phyloP scores from a whole-genome alignment of 192 early-diverging fungal species.

The Tieghemiomyces parasiticus region DNA sequence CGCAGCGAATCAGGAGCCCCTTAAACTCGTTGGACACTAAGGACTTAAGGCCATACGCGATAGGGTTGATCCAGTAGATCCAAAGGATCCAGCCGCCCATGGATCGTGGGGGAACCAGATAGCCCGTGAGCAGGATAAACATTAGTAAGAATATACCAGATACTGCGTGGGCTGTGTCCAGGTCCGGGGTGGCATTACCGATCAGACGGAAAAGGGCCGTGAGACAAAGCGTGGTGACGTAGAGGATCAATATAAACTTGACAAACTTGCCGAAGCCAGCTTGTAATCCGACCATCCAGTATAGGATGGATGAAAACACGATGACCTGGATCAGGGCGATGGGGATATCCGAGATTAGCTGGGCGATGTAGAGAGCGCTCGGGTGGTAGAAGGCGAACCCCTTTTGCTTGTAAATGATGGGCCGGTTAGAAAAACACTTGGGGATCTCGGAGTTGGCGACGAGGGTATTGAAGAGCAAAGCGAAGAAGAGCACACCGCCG shows the following conservation, averaged over 20 bases:
- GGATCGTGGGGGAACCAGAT: conserved; percentile 36
- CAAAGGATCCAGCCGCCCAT: conserved; percentile 50
- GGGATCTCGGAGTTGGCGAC: conserved; percentile 60
- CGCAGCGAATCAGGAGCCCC: conserved; percentile 28
- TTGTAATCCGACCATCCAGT: conserved; percentile 46
- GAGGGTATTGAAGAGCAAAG: conserved; percentile 49
- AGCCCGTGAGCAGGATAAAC: conserved; percentile 39
- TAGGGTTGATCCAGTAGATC: conserved; percentile 49
- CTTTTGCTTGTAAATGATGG: conserved; percentile 67
- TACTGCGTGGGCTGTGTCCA: conserved; percentile 34
- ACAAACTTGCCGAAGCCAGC: conserved; percentile 33
- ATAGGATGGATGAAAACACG: conserved; percentile 36
- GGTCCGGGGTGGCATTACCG: conserved; percentile 28
- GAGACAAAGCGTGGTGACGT: conserved; percentile 36
- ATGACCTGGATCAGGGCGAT: conserved; percentile 30
- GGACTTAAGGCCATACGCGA: conserved; percentile 39
- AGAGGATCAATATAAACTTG: conserved; percentile 34
- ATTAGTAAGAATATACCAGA: conserved; percentile 35
- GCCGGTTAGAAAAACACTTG: conserved; percentile 50
- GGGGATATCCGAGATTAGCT: conserved; percentile 35
- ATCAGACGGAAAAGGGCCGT: conserved; percentile 43
- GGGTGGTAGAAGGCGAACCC: conserved; percentile 52
- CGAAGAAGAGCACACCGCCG: conserved; percentile 41
- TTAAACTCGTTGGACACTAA: conserved; percentile 45
- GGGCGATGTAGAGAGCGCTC: conserved; percentile 35